Evolutionary conservation across 306 rosid genomes (phyloP), one percentile per base, ranked within the genome.

Genomic region (Gillenia trifoliata): DNA sequence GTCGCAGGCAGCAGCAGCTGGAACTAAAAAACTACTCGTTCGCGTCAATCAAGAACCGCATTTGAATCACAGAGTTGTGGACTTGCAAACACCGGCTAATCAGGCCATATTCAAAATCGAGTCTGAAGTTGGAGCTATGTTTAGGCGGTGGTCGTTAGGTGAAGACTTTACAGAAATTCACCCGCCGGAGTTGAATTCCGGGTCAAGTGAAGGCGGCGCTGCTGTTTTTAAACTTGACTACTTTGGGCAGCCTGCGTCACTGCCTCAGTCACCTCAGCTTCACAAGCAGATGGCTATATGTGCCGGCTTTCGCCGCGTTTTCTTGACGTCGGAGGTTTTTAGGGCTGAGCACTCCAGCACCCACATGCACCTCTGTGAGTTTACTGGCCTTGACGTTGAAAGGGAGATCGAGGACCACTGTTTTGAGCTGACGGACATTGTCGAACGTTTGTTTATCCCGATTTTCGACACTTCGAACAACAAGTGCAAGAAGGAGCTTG

Each of bases 241-340:
- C 85, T 85, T 82, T 71, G 98, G 96, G 29, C 84, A 82, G 31
- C 83, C 93, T 45, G 94, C 96, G 4, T 90, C 96, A 81, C 79
- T 92, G 59, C 96, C 98, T n/a, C 96, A 92, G 64, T 92, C 98
- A 26, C 98, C 98, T 64, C 96, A 92, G 82, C 91, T 92, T 74
- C 92, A 92, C 84, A 92, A 92, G 91, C 98, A 92, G 79, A 92
- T 92, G 98, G 73, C 90, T n/a, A n/a, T 38, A 90, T 92, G 94
- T 80, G 94, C 83, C 64, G 93, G 82, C 68, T 86, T 88, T 80
- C 82, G 88, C n/a, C n/a, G 26, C 92, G 96, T 68, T 94, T 92
- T 82, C 90, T 92, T 75, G 92, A 87, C 83, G 73, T 88, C 55
- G 96, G 96, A 89, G 62, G 96, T 92, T 50, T 90, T 82, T 71